phyloP scores from a whole-genome alignment of 176 grass and related monocot species.

The Chloris gayana region DNA sequence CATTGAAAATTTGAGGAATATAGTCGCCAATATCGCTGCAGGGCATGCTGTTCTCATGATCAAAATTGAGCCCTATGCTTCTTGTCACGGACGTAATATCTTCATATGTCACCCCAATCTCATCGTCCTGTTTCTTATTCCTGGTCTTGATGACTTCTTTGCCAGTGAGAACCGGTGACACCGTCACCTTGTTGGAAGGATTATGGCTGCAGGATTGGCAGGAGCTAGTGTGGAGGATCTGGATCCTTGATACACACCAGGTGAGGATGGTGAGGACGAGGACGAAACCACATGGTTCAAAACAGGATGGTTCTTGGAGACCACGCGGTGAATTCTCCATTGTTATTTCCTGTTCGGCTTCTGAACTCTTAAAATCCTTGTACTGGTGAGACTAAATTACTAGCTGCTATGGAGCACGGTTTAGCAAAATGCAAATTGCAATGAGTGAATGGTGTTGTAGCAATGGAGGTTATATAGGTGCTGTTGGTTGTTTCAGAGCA shows the following conservation, averaged over 20 bases:
- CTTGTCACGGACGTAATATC: conserved; percentile 46
- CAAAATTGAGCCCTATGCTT: conserved; percentile 41
- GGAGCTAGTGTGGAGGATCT: conserved; percentile 31
- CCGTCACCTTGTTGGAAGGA: not conserved
- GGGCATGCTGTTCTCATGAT: not conserved
- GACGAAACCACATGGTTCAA: conserved; percentile 27
- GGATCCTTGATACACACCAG: conserved; percentile 40
- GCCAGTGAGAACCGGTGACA: not conserved
- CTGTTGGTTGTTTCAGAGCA: conserved; percentile 10
- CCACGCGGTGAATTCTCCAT: conserved; percentile 54
- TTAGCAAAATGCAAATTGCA: not conserved
- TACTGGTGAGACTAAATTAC: not conserved
- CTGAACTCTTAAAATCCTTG: not conserved
- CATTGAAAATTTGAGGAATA: conserved; percentile 46
- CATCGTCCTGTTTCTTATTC: not conserved
- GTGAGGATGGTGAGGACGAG: conserved; percentile 43
- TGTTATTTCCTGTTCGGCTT: not conserved
- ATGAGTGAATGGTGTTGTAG: not conserved
- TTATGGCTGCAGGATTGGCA: not conserved
- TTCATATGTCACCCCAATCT: conserved; percentile 22
- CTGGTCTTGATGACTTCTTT: not conserved
- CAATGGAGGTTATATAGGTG: conserved; percentile 38
- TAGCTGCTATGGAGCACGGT: not conserved
- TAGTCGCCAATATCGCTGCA: conserved; percentile 17
- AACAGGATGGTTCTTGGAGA: not conserved